Evolutionary conservation across 306 rosid genomes (phyloP).

Genomic region (Quercus dentata): DNA sequence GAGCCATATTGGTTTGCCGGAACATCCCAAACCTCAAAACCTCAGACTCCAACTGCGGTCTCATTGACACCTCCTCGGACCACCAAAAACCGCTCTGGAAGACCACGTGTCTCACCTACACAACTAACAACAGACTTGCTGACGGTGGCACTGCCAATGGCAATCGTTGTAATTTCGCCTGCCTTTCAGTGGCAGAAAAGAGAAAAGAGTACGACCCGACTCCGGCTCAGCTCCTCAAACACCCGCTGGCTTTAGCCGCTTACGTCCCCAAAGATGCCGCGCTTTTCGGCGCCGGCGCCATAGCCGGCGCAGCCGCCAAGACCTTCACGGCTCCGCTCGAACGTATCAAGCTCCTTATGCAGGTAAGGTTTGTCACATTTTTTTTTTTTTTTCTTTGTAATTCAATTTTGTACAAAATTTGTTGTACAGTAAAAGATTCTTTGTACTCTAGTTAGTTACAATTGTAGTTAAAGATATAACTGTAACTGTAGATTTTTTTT

Average conservation of each 20-base stretch:
- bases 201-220: conserved; percentile 55
- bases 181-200: conserved; percentile 51
- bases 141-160: background rate
- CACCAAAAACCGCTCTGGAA: conserved; percentile 30
- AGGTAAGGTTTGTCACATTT: conserved; percentile 36
- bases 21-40: conserved; percentile 38
- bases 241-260: conserved; percentile 63
- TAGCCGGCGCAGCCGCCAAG: conserved; percentile 91
- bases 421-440: background rate
- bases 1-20: conserved; percentile 41
- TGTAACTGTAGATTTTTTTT: background rate
- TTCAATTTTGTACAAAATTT: background rate
- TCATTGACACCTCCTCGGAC: conserved; percentile 4
- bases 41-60: conserved; percentile 12
- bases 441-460: background rate
- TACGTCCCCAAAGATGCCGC: conserved; percentile 66
- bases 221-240: conserved; percentile 66
- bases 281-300: conserved; percentile 77
- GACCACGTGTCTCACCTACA: conserved; percentile 21
- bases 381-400: background rate
- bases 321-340: conserved; percentile 90
- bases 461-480: background rate
- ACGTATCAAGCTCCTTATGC: conserved; percentile 98
- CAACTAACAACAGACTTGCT: background rate
- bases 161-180: conserved; percentile 49